phyloP scores from a whole-genome alignment of 2,329 filamentous ascomycete species.

The Aspergillus aculeatus region DNA sequence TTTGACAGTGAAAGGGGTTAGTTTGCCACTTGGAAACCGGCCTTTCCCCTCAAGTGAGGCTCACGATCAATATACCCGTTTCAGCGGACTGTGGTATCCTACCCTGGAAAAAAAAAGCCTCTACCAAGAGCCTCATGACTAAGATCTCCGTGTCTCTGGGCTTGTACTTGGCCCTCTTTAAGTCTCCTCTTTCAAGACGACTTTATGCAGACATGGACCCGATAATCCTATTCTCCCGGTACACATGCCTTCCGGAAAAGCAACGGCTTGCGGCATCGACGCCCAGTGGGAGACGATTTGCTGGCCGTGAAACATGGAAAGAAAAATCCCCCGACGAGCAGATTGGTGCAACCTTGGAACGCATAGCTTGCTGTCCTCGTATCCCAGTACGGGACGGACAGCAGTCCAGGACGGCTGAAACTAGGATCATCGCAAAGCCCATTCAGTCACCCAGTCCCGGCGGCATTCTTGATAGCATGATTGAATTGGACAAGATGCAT shows the following conservation, averaged over 20 bases:
- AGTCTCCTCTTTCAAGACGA: not conserved
- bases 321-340: not conserved
- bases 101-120: too few relatives aligned
- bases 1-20: too few relatives aligned
- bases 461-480: not conserved
- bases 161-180: not conserved
- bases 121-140: not conserved
- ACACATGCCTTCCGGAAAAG: not conserved
- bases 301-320: not conserved
- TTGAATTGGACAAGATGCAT: not conserved
- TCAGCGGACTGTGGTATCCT: too few relatives aligned
- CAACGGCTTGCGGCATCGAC: not conserved
- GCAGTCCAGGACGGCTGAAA: not conserved
- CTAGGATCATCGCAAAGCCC: not conserved
- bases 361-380: not conserved
- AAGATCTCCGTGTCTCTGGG: not conserved
- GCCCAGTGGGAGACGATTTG: not conserved
- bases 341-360: not conserved
- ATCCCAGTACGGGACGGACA: not conserved
- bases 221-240: not conserved
- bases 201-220: not conserved
- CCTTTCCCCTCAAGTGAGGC: too few relatives aligned
- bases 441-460: not conserved
- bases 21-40: too few relatives aligned
- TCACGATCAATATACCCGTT: too few relatives aligned